Conservation (phyloP, 2,329 filamentous ascomycete species). For the Pyrenophora tritici-repentis region DNA sequence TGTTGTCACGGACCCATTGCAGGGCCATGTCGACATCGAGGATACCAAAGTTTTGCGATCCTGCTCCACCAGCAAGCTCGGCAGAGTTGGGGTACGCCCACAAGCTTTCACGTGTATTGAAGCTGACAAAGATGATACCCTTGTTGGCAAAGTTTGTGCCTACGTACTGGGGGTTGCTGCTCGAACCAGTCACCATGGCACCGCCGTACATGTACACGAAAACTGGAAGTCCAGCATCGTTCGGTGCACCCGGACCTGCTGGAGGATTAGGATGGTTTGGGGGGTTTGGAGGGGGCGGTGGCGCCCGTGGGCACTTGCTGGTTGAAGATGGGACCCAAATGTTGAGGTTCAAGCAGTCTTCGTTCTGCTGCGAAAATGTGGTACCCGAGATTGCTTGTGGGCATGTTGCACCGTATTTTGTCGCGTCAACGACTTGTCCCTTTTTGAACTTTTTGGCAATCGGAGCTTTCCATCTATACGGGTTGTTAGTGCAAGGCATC, state of each 20-base stretch:
- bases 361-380: slow-evolving; percentile 25
- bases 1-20: slow-evolving; percentile 45
- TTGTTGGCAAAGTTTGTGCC: slow-evolving; percentile 47
- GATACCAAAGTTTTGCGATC: slow-evolving; percentile 43
- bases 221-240: slow-evolving; percentile 29
- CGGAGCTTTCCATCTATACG: slow-evolving; percentile 26
- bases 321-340: slow-evolving; percentile 24
- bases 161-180: slow-evolving; percentile 50
- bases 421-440: slow-evolving; percentile 22
- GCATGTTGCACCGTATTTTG: slow-evolving; percentile 29
- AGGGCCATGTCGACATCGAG: slow-evolving; percentile 47
- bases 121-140: slow-evolving; percentile 32
- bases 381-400: slow-evolving; percentile 31
- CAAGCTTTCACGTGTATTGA: slow-evolving; percentile 40
- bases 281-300: slow-evolving; percentile 2
- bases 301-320: slow-evolving; percentile 1
- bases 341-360: slow-evolving; percentile 50
- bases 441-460: slow-evolving; percentile 14
- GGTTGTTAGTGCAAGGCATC: not conserved
- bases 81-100: slow-evolving; percentile 51
- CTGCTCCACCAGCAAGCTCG: slow-evolving; percentile 32
- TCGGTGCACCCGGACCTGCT: not conserved
- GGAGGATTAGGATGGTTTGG: slow-evolving; percentile 4
- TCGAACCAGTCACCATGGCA: slow-evolving; percentile 49
- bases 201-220: slow-evolving; percentile 54